Evolutionary conservation across 805 yeast genomes (phyloP).

Genomic region (Yarrowia sp.): DNA sequence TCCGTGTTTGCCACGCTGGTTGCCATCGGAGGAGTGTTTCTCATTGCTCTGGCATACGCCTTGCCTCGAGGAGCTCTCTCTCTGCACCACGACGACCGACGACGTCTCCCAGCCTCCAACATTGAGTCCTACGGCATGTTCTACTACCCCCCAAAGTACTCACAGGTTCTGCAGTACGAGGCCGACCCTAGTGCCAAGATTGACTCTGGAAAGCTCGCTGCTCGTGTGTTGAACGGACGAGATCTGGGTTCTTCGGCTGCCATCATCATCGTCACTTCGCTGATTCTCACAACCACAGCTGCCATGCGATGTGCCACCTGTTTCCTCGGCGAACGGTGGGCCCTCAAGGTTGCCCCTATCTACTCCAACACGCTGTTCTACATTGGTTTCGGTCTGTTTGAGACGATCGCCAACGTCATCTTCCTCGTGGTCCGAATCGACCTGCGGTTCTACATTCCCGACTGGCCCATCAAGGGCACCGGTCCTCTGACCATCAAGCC

Average conservation of each 20-base stretch:
- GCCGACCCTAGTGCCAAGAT: conserved; percentile 31
- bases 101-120: conserved; percentile 33
- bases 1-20: conserved; percentile 58
- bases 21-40: conserved; percentile 59
- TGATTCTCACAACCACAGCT: conserved; percentile 26
- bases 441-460: conserved; percentile 81
- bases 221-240: conserved; percentile 30
- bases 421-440: conserved; percentile 75
- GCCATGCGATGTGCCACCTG: conserved; percentile 38
- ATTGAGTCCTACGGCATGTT: conserved; percentile 33
- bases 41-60: conserved; percentile 60
- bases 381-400: conserved; percentile 72
- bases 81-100: conserved; percentile 32
- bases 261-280: conserved; percentile 12
- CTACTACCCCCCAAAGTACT: conserved; percentile 33
- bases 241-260: not conserved
- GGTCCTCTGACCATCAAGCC: conserved; percentile 54
- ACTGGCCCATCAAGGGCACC: conserved; percentile 53
- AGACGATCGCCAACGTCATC: conserved; percentile 61
- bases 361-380: conserved; percentile 55
- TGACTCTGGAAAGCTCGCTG: conserved; percentile 23
- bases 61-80: conserved; percentile 33
- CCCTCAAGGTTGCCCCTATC: conserved; percentile 3
- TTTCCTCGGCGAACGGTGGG: conserved; percentile 35
- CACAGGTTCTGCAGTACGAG: conserved; percentile 34